Base-by-base conservation (phyloP, 106 monocot genomes). In the Dioscorea dumetorum region DNA sequence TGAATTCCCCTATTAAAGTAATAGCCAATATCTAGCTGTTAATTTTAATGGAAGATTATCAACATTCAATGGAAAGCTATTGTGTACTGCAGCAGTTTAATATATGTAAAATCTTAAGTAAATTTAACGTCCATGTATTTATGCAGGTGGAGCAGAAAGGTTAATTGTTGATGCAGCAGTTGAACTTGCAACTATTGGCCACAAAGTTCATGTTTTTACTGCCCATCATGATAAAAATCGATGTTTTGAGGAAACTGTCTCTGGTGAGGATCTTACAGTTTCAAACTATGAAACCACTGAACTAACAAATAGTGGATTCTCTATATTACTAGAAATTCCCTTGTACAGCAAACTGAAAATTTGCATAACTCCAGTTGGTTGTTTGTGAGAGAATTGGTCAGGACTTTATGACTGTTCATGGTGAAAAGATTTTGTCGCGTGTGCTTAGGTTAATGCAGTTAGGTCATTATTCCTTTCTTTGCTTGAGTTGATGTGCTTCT, bases 131-230 rank as follows among this genome's bases (percentile, higher is more conserved):
- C 10, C 41, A 41, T 41, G 41, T 48, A 59, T 76, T 16, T 70
- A 17, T 79, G 61, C 61, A 92, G 91, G 97, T 70, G 97, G 97
- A 24, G 97, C 97, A 28, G 91, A 97, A 74, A 89, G 97, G 76
- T 73, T 92, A 60, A 97, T 97, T 33, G 88, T 97, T 34, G 97
- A 97, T 77, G 91, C 97, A 35, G 91, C 97, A 24, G 81, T 85
- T 79, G 86, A 97, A 70, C 91, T 97, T 60, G 78, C 91, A 62
- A 59, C 77, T 6, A 80, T 77, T 79, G 91, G 97, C 4, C 97
- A 91, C 33, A 58, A 62, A 73, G 91, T 97, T 64, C 88, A 87
- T 83, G 75, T 91, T 71, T 97, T 97, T 67, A 97, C 89, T n/a
- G 77, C 97, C 62, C 88, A 91, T 71, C 95, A 97, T 76, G 88